A percentile compares a stretch with the other conserved stretches of the same genome.
Conservation (phyloP, 2,329 filamentous ascomycete genomes). For the Lasiodiplodia theobromae region DNA sequence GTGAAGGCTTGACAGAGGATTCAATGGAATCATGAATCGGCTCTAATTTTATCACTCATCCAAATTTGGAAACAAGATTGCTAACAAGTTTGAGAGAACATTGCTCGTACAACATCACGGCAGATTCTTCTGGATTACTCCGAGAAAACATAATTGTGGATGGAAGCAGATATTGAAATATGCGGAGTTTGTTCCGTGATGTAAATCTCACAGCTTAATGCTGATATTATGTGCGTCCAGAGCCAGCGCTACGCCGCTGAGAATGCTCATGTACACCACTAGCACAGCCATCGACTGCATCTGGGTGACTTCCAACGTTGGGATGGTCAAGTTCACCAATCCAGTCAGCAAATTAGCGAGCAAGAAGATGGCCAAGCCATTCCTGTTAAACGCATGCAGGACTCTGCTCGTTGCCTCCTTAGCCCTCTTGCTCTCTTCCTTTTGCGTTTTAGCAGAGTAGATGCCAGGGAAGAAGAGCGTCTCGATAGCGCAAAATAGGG, state of each 20-base stretch:
- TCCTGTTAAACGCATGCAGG: conserved; percentile 85
- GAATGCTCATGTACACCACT: conserved; percentile 70
- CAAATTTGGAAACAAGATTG: too few species aligned
- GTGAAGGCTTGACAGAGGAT: not conserved
- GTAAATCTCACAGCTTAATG: conserved; percentile 66
- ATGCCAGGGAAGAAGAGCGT: conserved; percentile 77
- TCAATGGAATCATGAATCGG: not conserved
- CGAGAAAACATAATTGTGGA: not conserved
- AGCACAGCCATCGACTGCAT: conserved; percentile 75
- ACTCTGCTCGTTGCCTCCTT: conserved; percentile 78
- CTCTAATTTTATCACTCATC: not conserved
- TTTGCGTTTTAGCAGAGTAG: conserved; percentile 62
- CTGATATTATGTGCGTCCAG: conserved; percentile 72
- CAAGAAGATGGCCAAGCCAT: conserved; percentile 85
- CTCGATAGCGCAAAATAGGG: conserved; percentile 80
- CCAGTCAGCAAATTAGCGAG: conserved; percentile 90
- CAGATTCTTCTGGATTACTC: too few species aligned
- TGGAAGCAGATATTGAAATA: not conserved
- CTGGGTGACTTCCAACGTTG: conserved; percentile 76
- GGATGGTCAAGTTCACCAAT: conserved; percentile 83
- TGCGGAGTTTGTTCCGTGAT: too few species aligned
- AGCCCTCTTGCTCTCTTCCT: conserved; percentile 69
- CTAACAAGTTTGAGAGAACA: too few species aligned
- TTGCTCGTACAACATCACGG: too few species aligned
- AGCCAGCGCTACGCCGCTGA: conserved; percentile 72